These are phyloP conservation scores for Penicillium ochrochloron DNA, from an alignment of 495 filamentous ascomycete species.

Conservation along the genomic window DNA sequence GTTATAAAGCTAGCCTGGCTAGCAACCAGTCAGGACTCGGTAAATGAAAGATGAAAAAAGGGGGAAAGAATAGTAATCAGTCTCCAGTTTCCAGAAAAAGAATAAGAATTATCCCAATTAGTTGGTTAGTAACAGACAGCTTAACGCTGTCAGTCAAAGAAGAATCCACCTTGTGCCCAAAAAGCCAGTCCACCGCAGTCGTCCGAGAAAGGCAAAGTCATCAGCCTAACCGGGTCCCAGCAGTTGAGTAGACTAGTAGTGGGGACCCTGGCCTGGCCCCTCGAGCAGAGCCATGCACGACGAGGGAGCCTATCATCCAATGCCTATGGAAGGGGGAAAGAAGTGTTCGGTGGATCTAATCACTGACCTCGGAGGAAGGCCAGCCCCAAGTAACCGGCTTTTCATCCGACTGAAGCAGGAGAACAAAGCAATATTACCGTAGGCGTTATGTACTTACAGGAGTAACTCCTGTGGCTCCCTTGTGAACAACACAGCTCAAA, in stretches of 20 bases:
- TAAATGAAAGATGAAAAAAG: background rate
- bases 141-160: background rate
- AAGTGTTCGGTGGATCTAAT: background rate
- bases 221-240: constrained; percentile 17
- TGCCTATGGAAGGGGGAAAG: background rate
- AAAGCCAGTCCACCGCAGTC: constrained; percentile 19
- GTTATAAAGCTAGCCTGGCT: constrained; percentile 11
- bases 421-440: background rate
- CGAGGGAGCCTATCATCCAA: background rate
- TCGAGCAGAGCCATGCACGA: background rate
- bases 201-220: constrained; percentile 24
- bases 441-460: background rate
- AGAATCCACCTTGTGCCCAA: constrained; percentile 22
- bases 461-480: background rate
- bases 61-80: background rate
- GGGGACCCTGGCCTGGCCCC: constrained; percentile 6
- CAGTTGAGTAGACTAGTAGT: background rate
- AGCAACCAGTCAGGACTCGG: constrained; percentile 23
- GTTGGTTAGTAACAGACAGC: background rate
- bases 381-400: background rate
- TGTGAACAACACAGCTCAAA: background rate
- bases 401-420: background rate
- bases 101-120: background rate
- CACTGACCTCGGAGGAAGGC: background rate
- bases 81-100: constrained; percentile 10